Evolutionary conservation across 1,284 basidiomycete species (phyloP), one percentile per base, ranked within the genome.

Genomic region (Fomitopsis palustris): DNA sequence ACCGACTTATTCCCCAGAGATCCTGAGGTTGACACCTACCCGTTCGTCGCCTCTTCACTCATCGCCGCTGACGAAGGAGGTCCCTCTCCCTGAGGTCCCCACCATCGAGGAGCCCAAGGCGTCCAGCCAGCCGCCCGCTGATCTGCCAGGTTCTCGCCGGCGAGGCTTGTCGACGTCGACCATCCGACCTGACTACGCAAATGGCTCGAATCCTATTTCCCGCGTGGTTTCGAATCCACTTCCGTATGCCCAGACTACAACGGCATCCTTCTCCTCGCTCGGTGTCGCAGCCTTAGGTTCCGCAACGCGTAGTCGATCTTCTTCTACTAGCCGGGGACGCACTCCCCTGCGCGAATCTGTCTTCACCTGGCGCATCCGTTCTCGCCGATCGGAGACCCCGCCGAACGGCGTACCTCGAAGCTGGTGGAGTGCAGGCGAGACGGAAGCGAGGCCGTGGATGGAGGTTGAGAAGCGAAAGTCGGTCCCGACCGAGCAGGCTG

Each of bases 401-500:
- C 65, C 65, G 3, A 51, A 65, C 31, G 66, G 62, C 2, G 60
- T 61, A 38, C 66, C 65, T 19, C 56, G 60, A n/a, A 66, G 57
- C 23, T 73, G 74, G 70, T 77, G 74, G 75, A 66, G 65, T n/a
- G 57, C 64, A 7, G 61, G 62, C 21, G 62, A 70, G 31, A 55
- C 65, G 27, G 39, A 61, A 5, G 62, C 66, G 12, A 64, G 75
- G 16, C 74, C 75, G 2, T 77, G 75, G 75, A 27, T 16, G 3
- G 45, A 29, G 4, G 35, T 61, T 21, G 73, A 74, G 45, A 58
- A 55, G 54, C 64, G 67, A 54, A 64, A 67, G 54, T 75, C 74
- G 1, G 69, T 83, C 3, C 80, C 83, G 2, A 64, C 72, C 25
- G 82, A 84, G 62, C 83, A 86, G 62, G 75, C 73, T 6, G 77